Conservation (phyloP, 2,329 filamentous ascomycete genomes). For the Stachybotrys echinatus region DNA sequence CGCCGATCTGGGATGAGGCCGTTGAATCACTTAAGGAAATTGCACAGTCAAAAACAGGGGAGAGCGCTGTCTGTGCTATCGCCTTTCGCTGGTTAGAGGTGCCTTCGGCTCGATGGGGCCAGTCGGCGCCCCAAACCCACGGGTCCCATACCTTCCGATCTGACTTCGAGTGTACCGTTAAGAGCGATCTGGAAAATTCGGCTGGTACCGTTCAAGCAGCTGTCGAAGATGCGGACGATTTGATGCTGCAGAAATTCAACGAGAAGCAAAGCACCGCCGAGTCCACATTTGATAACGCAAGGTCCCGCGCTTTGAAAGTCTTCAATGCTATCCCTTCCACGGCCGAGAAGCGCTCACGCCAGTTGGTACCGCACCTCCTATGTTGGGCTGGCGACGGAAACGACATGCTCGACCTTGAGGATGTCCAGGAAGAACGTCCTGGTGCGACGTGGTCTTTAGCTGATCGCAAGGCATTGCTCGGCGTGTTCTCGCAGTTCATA, state of each 20-base stretch:
- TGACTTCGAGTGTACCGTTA: conserved; percentile 81
- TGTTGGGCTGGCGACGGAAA: conserved; percentile 64
- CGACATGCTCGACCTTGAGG: conserved; percentile 23
- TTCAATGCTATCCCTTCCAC: conserved; percentile 67
- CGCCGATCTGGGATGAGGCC: conserved; percentile 83
- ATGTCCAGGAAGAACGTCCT: conserved; percentile 26
- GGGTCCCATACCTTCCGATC: conserved; percentile 42
- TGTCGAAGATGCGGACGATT: conserved; percentile 47
- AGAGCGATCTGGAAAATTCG: conserved; percentile 52
- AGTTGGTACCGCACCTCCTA: conserved; percentile 80
- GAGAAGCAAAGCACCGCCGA: conserved; percentile 52
- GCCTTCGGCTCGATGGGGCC: conserved; percentile 49
- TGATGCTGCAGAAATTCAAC: conserved; percentile 60
- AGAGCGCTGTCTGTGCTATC: conserved; percentile 65
- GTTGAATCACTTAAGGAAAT: conserved; percentile 72
- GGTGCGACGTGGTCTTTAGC: conserved; percentile 60
- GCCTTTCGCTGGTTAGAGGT: conserved; percentile 73
- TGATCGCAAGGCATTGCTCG: conserved; percentile 79
- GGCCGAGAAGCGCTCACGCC: conserved; percentile 80
- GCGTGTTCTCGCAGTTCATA: conserved; percentile 75
- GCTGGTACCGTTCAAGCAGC: conserved; percentile 47
- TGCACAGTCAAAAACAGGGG: conserved; percentile 62
- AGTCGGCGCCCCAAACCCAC: conserved; percentile 28
- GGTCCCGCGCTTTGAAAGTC: conserved; percentile 75
- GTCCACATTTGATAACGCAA: conserved; percentile 49